Base-by-base conservation (phyloP, 345 rosid species). In the Acer yangbiense region DNA sequence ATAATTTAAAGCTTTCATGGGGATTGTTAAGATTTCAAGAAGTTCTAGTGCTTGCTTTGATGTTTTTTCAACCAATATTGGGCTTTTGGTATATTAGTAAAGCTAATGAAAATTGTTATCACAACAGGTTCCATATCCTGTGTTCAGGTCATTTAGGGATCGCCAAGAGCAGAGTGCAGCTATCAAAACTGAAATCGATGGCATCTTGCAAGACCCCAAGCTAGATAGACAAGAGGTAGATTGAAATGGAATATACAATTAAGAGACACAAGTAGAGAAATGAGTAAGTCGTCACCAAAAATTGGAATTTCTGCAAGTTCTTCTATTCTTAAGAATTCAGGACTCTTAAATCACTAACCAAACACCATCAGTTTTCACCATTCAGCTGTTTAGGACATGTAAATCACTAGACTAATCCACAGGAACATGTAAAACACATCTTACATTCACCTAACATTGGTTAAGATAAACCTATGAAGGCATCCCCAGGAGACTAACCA, bases 401-500 rank as follows among this genome's bases (percentile, higher is more conserved):
- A 13, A 61, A 41, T 20, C 5, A 27, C 27, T 16, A 62, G 44
- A 73, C 17, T 62, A 25, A 62, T 27, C 10, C n/a, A 2, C 14
- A 64, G 46, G 69, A 68, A 27, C 18, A 17, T 48, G 17, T 2
- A 74, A 74, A 21, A 14, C 48, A 17, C 57, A 64, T 48, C 62
- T 27, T 32, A 65, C 18, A 65, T 18, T 48, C 62, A 74, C 63
- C 76, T 23, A 27, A 61, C 8, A 73, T 41, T 16, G 41, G 60
- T 57, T 20, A 61, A 43, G n/a, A 62, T 25, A 61, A 14, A 43
- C 2, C 13, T 20, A 16, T 41, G 76, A 4, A 14, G 54, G 27
- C 44, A 13, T 46, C 60, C 39, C 25, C 61, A 48, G 6, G 7
- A 48, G 41, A 74, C 3, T 9, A 46, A 74, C 3, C 5, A 46